Conservation (phyloP, 2,329 filamentous ascomycete genomes). For the Plenodomus biglobosus region DNA sequence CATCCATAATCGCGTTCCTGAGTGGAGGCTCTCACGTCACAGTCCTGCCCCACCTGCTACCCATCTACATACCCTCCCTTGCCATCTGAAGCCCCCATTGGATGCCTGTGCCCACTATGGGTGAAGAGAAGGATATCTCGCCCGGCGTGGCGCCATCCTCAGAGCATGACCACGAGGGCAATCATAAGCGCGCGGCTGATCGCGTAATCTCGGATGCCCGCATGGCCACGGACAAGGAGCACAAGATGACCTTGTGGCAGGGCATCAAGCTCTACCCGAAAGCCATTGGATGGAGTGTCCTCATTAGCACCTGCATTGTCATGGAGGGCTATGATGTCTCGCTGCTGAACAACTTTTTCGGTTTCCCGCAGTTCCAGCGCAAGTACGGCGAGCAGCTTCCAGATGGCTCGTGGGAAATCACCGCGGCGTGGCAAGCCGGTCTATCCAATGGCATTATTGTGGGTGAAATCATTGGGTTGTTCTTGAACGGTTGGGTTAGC, state of each 20-base stretch:
- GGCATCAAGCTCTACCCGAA: conserved; percentile 83
- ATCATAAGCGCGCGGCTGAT: conserved; percentile 33
- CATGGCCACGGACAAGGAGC: conserved; percentile 52
- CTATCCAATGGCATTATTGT: conserved; percentile 52
- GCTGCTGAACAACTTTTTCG: conserved; percentile 78
- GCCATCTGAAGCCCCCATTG: conserved; percentile 6
- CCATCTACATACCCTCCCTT: conserved; percentile 2
- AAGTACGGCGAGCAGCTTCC: conserved; percentile 48
- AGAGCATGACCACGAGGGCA: conserved; percentile 15
- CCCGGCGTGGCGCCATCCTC: conserved; percentile 10
- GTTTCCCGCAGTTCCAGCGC: conserved; percentile 50
- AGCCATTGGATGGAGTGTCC: conserved; percentile 77
- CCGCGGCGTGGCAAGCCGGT: conserved; percentile 52
- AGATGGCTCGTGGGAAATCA: conserved; percentile 47
- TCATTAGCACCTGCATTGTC: conserved; percentile 86
- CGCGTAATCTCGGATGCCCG: conserved; percentile 47
- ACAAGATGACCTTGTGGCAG: conserved; percentile 63
- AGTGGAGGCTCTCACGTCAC: not conserved
- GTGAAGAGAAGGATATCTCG: conserved; percentile 28
- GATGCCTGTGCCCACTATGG: not conserved
- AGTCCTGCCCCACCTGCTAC: not conserved
- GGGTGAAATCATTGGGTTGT: conserved; percentile 51
- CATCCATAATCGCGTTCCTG: not conserved
- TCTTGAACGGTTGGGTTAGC: conserved; percentile 51
- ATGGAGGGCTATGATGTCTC: conserved; percentile 91